Evolutionary conservation across 1,284 basidiomycete species (phyloP).

Genomic region (Waitea zeae): DNA sequence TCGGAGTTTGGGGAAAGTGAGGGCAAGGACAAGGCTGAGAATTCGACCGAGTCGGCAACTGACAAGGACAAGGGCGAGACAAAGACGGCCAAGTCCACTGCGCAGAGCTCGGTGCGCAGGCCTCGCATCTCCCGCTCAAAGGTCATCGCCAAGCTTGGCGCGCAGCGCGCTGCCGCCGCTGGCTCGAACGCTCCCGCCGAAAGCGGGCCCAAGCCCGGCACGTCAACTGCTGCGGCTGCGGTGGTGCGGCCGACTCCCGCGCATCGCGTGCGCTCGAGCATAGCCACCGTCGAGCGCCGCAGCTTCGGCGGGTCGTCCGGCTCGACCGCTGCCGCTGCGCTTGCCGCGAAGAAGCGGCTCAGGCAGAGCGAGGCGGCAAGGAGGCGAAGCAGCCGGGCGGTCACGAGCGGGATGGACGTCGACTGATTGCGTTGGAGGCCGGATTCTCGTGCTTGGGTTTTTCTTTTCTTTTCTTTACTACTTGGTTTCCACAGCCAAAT

Average conservation of each 20-base stretch:
- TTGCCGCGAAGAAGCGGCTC: constrained; percentile 45
- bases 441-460: too few species aligned
- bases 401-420: too few species aligned
- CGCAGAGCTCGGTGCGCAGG: constrained; percentile 24
- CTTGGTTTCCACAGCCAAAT: too few species aligned
- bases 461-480: too few species aligned
- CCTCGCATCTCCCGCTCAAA: constrained; percentile 64
- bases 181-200: constrained; percentile 2
- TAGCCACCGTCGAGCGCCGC: too few species aligned
- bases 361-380: constrained; percentile 47
- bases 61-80: not conserved
- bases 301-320: constrained; percentile 18
- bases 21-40: constrained; percentile 19
- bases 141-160: constrained; percentile 56
- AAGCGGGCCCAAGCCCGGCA: constrained; percentile 17
- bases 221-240: constrained; percentile 34
- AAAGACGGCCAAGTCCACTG: not conserved
- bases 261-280: too few species aligned
- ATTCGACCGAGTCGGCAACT: constrained; percentile 5
- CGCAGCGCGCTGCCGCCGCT: constrained; percentile 34
- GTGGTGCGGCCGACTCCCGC: constrained; percentile 27
- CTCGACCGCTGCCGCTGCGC: constrained; percentile 15
- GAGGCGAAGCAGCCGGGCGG: too few species aligned
- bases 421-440: too few species aligned
- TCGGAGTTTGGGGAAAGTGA: too few species aligned